Percentiles rank a stretch among this genome's conserved stretches.
These are phyloP conservation scores for Fusarium albidum DNA, from an alignment of 2,329 filamentous ascomycete genomes.

Conservation along the genomic window DNA sequence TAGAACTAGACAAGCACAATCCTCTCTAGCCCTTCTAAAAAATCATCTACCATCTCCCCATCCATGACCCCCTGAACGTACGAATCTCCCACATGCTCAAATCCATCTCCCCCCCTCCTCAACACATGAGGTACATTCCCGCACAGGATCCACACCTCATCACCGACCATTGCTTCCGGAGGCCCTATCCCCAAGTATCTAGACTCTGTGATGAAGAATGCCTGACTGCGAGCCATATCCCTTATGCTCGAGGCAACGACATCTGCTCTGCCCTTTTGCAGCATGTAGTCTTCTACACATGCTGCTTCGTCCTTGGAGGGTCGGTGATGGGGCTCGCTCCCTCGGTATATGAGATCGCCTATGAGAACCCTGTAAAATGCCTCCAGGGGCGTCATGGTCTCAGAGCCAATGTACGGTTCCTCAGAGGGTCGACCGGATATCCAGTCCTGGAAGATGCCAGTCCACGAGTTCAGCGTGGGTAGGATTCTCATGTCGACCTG, in stretches of 20 bases:
- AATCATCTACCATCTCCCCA: background rate
- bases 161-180: background rate
- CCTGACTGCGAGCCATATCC: background rate
- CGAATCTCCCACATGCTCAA: background rate
- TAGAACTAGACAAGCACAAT: no score
- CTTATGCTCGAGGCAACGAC: background rate
- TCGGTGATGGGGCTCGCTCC: background rate
- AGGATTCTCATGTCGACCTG: background rate
- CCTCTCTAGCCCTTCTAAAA: background rate
- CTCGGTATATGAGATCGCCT: background rate
- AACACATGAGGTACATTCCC: background rate
- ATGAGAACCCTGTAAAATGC: background rate
- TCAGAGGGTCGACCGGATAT: background rate
- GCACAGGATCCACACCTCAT: background rate
- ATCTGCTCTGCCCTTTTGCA: background rate
- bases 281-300: background rate
- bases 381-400: background rate
- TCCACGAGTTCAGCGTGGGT: background rate
- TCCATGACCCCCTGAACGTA: conserved; percentile 7
- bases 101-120: background rate
- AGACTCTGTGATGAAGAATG: background rate
- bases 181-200: background rate
- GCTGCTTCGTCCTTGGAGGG: background rate
- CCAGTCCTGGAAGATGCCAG: background rate
- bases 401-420: background rate